Evolutionary conservation across 371 early-diverging fungal genomes (phyloP).

Genomic region (Apophysomyces variabilis): DNA sequence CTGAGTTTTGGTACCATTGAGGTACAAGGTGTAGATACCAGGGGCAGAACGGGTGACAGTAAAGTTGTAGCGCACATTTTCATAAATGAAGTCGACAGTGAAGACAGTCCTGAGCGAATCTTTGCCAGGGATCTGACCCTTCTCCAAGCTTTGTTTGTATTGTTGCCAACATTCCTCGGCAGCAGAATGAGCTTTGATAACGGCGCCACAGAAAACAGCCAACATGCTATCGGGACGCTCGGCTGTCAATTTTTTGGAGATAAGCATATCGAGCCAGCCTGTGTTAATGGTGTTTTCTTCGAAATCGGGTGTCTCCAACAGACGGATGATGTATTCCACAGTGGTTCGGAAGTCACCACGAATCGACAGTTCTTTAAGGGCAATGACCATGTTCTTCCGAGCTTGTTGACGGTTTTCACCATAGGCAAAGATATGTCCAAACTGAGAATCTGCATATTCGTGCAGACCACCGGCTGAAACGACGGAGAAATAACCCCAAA

Average conservation of each 20-base stretch:
- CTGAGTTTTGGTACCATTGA: slow-evolving; percentile 84
- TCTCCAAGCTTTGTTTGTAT: slow-evolving; percentile 83
- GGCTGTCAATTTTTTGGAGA: slow-evolving; percentile 87
- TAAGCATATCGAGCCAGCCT: slow-evolving; percentile 95
- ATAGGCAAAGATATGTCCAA: slow-evolving; percentile 99
- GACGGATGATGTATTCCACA: slow-evolving; percentile 94
- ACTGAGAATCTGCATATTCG: slow-evolving; percentile 99
- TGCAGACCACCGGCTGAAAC: slow-evolving; percentile 94
- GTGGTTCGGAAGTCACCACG: slow-evolving; percentile 98
- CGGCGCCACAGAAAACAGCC: slow-evolving; percentile 92
- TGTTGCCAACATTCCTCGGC: slow-evolving; percentile 70
- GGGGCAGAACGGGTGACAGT: slow-evolving; percentile 83
- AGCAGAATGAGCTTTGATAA: slow-evolving; percentile 78
- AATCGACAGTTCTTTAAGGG: slow-evolving; percentile 97
- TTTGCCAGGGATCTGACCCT: slow-evolving; percentile 90
- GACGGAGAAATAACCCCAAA: slow-evolving; percentile 99
- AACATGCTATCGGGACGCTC: slow-evolving; percentile 91
- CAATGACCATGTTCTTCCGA: slow-evolving; percentile 95
- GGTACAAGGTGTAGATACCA: slow-evolving; percentile 75
- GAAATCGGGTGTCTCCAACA: slow-evolving; percentile 92
- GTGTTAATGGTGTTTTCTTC: slow-evolving; percentile 92
- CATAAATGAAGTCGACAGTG: slow-evolving; percentile 89
- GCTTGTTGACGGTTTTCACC: slow-evolving; percentile 94
- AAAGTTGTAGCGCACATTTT: slow-evolving; percentile 88
- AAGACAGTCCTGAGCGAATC: slow-evolving; percentile 76